Percentiles rank a stretch among this genome's conserved stretches.
phyloP scores from a whole-genome alignment of 2,329 filamentous ascomycete species.

The Cryphonectria japonica region DNA sequence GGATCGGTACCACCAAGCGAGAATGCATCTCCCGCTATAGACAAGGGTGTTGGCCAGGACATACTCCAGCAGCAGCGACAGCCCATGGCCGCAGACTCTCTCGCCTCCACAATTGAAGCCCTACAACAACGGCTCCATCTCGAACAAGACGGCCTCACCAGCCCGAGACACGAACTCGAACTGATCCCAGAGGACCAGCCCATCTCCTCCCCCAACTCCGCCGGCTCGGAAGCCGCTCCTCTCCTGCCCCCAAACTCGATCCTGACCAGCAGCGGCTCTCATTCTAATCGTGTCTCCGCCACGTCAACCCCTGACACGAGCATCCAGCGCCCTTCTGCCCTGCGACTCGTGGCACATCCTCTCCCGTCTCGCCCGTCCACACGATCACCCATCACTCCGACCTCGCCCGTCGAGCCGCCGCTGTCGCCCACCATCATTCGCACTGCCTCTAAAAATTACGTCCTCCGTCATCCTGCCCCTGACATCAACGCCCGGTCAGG shows the following conservation, averaged over 20 bases:
- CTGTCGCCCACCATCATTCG: slow-evolving; percentile 50
- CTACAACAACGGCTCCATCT: slow-evolving; percentile 8
- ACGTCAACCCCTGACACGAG: slow-evolving; percentile 27
- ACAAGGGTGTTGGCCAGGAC: slow-evolving; percentile 11
- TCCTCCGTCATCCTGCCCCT: slow-evolving; percentile 62
- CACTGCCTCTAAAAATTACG: slow-evolving; percentile 49
- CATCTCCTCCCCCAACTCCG: slow-evolving; percentile 16
- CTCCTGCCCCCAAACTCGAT: slow-evolving; percentile 8
- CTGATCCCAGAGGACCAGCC: slow-evolving; percentile 29
- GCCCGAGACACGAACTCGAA: slow-evolving; percentile 26
- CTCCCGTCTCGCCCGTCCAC: slow-evolving; percentile 25
- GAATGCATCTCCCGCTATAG: slow-evolving; percentile 2
- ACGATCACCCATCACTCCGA: slow-evolving; percentile 16
- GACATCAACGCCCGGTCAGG: slow-evolving; percentile 65
- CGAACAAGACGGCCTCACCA: slow-evolving; percentile 19
- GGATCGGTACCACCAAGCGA: slow-evolving; percentile 8
- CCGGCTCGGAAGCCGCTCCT: slow-evolving; percentile 16
- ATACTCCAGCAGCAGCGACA: background rate
- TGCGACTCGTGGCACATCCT: slow-evolving; percentile 16
- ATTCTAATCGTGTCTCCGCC: slow-evolving; percentile 22
- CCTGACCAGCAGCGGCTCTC: slow-evolving; percentile 7
- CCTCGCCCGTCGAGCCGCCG: slow-evolving; percentile 21
- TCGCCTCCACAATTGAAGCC: slow-evolving; percentile 2
- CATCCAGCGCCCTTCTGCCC: slow-evolving; percentile 23
- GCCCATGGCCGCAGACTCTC: slow-evolving; percentile 1